Percentiles rank a stretch among this genome's conserved stretches.
Conservation (phyloP, 192 early-diverging fungal species). For the Coemansia umbellata region DNA sequence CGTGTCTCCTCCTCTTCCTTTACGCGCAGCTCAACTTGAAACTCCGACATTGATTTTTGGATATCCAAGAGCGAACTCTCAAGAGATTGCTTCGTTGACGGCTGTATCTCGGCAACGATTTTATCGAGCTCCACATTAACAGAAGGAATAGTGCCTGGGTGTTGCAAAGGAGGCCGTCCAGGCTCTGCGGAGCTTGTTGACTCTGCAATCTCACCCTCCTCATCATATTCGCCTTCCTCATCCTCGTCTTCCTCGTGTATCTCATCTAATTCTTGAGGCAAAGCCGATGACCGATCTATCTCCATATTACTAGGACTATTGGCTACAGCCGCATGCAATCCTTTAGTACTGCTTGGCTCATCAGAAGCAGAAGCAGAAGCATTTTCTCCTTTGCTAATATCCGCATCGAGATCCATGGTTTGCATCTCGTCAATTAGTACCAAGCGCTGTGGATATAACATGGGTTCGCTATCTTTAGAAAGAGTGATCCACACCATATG, state of each 20-base stretch:
- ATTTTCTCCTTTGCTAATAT: too few relatives aligned
- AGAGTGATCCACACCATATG: constrained; percentile 33
- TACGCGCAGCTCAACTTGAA: constrained; percentile 28
- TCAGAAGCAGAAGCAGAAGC: neutral
- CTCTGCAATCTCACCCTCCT: constrained; percentile 50
- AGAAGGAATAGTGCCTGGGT: neutral
- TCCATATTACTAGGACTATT: neutral
- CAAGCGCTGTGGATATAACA: constrained; percentile 39
- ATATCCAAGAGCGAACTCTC: constrained; percentile 26
- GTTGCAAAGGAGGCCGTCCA: neutral
- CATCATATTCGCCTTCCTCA: constrained; percentile 40
- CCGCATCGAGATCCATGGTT: neutral
- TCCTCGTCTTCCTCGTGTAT: constrained; percentile 14
- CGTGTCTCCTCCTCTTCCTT: constrained; percentile 27
- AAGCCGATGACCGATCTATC: neutral
- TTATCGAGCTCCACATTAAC: constrained; percentile 14
- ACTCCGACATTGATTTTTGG: constrained; percentile 18
- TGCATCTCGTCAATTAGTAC: constrained; percentile 15
- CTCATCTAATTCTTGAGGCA: constrained; percentile 10
- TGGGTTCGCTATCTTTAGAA: constrained; percentile 8
- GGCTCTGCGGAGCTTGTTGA: neutral
- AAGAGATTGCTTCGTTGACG: constrained; percentile 3
- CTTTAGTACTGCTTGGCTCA: neutral
- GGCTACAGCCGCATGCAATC: neutral
- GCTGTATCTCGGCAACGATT: constrained; percentile 5